phyloP scores from a whole-genome alignment of 2,329 filamentous ascomycete species.

The Botryotinia narcissicola region DNA sequence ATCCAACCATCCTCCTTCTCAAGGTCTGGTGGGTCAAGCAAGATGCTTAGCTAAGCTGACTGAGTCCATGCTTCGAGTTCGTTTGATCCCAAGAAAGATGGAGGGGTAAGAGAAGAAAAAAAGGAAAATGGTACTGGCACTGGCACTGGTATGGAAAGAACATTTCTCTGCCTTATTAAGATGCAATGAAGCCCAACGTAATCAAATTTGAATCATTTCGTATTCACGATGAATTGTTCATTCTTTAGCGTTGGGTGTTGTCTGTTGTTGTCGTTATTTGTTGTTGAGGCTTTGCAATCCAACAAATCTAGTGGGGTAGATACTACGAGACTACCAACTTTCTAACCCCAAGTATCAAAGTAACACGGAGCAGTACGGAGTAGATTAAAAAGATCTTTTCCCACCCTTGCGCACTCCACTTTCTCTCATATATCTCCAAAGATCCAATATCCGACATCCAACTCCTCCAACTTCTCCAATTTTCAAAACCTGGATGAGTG shows the following conservation, averaged over 20 bases:
- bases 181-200: slow-evolving; percentile 11
- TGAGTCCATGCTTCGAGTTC: background rate
- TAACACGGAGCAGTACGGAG: background rate
- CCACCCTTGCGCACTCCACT: background rate
- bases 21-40: background rate
- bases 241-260: slow-evolving; percentile 1
- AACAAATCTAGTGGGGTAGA: slow-evolving; percentile 7
- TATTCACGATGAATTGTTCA: slow-evolving; percentile 11
- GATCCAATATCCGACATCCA: background rate
- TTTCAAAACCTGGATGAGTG: background rate
- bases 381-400: background rate
- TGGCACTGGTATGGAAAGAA: background rate
- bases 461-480: background rate
- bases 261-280: background rate
- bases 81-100: background rate
- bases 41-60: background rate
- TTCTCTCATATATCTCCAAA: background rate
- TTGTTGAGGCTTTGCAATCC: slow-evolving; percentile 4
- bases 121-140: no score
- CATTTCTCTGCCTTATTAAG: background rate
- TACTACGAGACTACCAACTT: no score
- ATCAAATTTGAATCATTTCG: background rate
- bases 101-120: background rate
- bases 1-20: background rate
- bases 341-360: background rate